Evolutionary conservation across 148 eudicot species (phyloP).

Genomic region (Silene uniflora): DNA sequence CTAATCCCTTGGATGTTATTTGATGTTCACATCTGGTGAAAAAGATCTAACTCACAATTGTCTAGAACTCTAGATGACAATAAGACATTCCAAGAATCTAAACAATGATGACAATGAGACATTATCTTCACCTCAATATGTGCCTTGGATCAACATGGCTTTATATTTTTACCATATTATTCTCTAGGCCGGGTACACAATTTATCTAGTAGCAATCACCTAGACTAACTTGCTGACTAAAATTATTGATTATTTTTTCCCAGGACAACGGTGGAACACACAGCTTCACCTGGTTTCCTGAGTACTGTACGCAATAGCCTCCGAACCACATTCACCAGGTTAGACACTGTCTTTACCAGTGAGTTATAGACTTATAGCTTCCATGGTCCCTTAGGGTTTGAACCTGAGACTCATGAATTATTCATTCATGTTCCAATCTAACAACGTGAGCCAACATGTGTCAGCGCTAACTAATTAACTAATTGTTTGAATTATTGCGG

Average conservation of each 20-base stretch:
- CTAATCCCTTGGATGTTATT: background rate
- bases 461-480: background rate
- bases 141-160: background rate
- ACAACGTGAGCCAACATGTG: no score
- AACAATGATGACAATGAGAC: background rate
- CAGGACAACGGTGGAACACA: no score
- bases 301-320: no score
- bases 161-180: background rate
- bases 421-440: no score
- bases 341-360: no score
- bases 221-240: no score
- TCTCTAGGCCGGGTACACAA: background rate
- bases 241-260: no score
- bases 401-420: no score
- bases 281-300: no score
- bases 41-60: background rate
- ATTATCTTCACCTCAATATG: background rate
- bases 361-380: no score
- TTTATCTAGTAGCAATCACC: background rate
- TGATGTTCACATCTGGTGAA: background rate
- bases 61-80: background rate
- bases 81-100: background rate
- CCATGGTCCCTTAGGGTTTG: no score
- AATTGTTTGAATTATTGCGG: background rate
- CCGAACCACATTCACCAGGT: no score